phyloP scores from a whole-genome alignment of 257 asterid genomes.

The Salvia miltiorrhiza region DNA sequence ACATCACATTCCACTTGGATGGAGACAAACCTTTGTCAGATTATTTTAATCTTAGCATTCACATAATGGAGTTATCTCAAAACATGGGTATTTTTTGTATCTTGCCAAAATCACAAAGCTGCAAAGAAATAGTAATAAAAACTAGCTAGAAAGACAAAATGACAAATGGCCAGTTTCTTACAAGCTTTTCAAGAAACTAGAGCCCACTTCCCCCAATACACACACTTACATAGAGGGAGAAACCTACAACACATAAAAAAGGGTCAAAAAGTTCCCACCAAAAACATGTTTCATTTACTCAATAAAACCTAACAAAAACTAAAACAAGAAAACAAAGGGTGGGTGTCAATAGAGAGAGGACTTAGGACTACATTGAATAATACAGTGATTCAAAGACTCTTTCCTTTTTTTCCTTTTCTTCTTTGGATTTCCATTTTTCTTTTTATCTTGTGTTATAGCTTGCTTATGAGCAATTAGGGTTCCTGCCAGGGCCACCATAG shows the following conservation, averaged over 20 bases:
- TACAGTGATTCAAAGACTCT: slow-evolving; percentile 29
- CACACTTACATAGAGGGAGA: slow-evolving; percentile 42
- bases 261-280: background rate
- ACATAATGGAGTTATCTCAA: background rate
- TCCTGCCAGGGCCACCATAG: slow-evolving; percentile 91
- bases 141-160: slow-evolving; percentile 20
- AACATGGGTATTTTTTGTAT: background rate
- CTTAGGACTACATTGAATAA: slow-evolving; percentile 36
- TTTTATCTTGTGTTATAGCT: background rate
- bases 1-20: slow-evolving; percentile 11
- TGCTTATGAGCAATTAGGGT: slow-evolving; percentile 58
- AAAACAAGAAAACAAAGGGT: slow-evolving; percentile 9
- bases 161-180: slow-evolving; percentile 47
- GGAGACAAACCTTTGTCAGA: background rate
- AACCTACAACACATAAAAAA: slow-evolving; percentile 5
- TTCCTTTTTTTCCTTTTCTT: background rate
- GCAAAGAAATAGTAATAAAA: slow-evolving; percentile 6
- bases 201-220: slow-evolving; percentile 33
- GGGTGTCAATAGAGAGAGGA: slow-evolving; percentile 3
- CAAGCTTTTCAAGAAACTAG: slow-evolving; percentile 39
- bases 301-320: slow-evolving; percentile 35
- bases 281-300: background rate
- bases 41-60: background rate
- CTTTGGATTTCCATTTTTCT: background rate
- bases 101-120: slow-evolving; percentile 2